These are phyloP conservation scores for Exidia glandulosa DNA, from an alignment of 768 basidiomycete species.

Conservation along the genomic window DNA sequence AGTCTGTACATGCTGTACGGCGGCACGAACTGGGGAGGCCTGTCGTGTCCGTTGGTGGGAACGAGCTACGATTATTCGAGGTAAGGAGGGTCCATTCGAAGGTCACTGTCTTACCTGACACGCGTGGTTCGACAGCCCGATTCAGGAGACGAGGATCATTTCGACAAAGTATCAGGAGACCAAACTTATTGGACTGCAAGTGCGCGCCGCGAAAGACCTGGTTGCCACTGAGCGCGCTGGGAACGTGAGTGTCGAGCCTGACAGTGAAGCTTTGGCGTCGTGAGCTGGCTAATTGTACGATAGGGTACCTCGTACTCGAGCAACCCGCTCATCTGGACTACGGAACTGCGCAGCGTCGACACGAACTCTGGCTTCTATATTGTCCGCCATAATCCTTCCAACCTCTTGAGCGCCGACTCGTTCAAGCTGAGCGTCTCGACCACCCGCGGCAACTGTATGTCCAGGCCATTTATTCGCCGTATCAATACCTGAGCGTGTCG, in stretches of 20 bases:
- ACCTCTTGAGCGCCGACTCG: constrained; percentile 9
- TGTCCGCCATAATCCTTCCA: constrained; percentile 27
- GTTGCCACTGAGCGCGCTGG: neutral
- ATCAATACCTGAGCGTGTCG: neutral
- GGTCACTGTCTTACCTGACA: neutral
- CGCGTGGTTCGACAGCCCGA: neutral
- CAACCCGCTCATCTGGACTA: constrained; percentile 30
- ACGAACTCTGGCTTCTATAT: constrained; percentile 40
- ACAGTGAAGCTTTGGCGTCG: too few relatives aligned
- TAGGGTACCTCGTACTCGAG: constrained; percentile 41
- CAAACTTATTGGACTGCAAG: neutral
- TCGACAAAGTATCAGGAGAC: neutral
- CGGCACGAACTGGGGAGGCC: neutral
- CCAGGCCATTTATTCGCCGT: too few relatives aligned
- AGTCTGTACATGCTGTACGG: too few relatives aligned
- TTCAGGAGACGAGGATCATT: neutral
- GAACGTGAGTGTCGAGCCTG: neutral
- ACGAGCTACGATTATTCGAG: neutral
- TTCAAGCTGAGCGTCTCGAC: neutral
- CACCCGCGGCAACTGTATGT: neutral
- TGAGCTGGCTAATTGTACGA: too few relatives aligned
- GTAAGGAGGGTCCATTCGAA: neutral
- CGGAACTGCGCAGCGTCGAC: constrained; percentile 35
- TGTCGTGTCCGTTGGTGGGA: neutral
- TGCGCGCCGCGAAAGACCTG: neutral